A percentile compares a stretch with the other conserved stretches of the same genome.
Conservation (phyloP, 2,329 filamentous ascomycete genomes). For the Nannizzia gypsea region DNA sequence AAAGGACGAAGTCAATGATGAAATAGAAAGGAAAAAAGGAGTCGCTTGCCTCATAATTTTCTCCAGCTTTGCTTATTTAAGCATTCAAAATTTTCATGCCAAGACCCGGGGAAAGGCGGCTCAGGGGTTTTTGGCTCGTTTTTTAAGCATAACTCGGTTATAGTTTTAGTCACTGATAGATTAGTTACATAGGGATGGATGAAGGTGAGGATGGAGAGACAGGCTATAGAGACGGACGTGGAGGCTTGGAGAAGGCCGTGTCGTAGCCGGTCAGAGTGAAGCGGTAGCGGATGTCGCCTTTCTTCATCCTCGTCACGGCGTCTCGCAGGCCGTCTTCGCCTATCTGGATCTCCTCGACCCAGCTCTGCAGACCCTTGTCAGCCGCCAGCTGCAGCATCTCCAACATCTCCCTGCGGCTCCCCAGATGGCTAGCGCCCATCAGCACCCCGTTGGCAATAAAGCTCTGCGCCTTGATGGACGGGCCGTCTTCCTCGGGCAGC, state of each 20-base stretch:
- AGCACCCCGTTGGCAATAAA: constrained; percentile 62
- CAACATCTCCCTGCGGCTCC: constrained; percentile 57
- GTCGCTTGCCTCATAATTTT: too few relatives aligned
- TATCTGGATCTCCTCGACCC: constrained; percentile 61
- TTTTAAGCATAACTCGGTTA: too few relatives aligned
- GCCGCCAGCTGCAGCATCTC: constrained; percentile 61
- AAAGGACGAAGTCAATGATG: too few relatives aligned
- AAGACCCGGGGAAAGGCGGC: too few relatives aligned
- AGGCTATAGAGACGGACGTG: too few relatives aligned
- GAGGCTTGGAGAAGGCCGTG: constrained; percentile 20
- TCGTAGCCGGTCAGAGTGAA: constrained; percentile 50
- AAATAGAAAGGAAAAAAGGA: too few relatives aligned
- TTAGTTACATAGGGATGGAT: too few relatives aligned
- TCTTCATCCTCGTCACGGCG: constrained; percentile 56
- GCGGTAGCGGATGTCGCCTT: constrained; percentile 60
- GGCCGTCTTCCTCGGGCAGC: constrained; percentile 63
- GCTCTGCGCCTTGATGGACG: constrained; percentile 59
- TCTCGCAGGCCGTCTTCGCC: constrained; percentile 57
- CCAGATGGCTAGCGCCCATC: constrained; percentile 60
- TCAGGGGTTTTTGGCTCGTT: too few relatives aligned
- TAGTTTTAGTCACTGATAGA: too few relatives aligned
- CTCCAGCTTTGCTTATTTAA: too few relatives aligned
- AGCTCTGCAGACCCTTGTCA: constrained; percentile 56
- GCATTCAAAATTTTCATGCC: too few relatives aligned
- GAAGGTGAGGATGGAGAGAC: too few relatives aligned